phyloP scores from a whole-genome alignment of 148 eudicot species.

The Rhododendron molle region DNA sequence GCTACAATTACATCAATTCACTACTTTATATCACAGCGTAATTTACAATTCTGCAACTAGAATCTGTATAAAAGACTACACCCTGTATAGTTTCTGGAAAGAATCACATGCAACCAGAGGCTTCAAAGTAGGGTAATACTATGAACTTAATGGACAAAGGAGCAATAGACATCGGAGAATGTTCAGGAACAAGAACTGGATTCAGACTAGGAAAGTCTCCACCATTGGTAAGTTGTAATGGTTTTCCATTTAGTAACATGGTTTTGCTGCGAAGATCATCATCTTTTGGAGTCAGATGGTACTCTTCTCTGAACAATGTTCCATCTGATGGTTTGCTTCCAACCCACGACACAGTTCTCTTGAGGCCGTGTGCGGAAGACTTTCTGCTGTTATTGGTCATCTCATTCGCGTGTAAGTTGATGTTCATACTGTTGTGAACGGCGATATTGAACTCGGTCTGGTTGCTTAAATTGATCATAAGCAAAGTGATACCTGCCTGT shows the following conservation, averaged over 20 bases:
- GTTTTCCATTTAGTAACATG: conserved; percentile 54
- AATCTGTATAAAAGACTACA: not conserved
- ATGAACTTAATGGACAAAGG: conserved; percentile 69
- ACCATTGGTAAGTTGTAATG: conserved; percentile 30
- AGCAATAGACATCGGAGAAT: conserved; percentile 40
- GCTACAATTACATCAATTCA: not conserved
- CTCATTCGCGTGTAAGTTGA: conserved; percentile 13
- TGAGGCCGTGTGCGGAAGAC: conserved; percentile 34
- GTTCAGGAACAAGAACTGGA: conserved; percentile 31
- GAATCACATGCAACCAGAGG: conserved; percentile 46
- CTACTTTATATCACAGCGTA: not conserved
- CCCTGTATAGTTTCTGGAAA: conserved; percentile 5
- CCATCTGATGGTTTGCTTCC: conserved; percentile 60
- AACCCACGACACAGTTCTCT: conserved; percentile 51
- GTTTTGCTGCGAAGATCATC: conserved; percentile 48
- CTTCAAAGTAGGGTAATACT: conserved; percentile 57
- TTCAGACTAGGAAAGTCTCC: conserved; percentile 53
- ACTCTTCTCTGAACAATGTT: conserved; percentile 52
- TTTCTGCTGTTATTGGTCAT: conserved; percentile 7
- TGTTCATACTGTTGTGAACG: conserved; percentile 26
- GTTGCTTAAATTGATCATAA: conserved; percentile 78
- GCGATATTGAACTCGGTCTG: conserved; percentile 35
- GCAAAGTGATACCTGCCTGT: conserved; percentile 73
- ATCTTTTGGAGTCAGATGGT: conserved; percentile 54
- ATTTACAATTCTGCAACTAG: not conserved